Evolutionary conservation across 352 stramenopile genomes (phyloP).

Genomic region (Globisporangium solare): DNA sequence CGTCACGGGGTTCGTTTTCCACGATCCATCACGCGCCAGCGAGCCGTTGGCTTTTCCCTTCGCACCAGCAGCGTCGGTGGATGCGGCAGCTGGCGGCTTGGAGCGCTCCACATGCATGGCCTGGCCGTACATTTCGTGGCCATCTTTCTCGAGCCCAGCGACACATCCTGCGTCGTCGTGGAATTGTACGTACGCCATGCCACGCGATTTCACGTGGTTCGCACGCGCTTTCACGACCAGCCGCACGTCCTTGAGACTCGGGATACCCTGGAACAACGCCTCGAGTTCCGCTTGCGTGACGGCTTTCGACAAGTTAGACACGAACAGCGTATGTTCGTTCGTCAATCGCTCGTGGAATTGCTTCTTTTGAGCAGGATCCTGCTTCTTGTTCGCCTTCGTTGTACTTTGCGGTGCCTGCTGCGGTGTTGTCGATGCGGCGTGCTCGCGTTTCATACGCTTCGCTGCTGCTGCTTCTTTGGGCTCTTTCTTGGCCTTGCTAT

Average conservation of each 20-base stretch:
- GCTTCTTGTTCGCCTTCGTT: constrained; percentile 7
- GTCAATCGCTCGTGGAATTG: constrained; percentile 29
- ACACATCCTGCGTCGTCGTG: constrained; percentile 19
- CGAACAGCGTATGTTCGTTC: constrained; percentile 64
- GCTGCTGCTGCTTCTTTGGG: background rate
- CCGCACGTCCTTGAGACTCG: constrained; percentile 47
- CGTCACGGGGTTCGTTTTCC: constrained; percentile 47
- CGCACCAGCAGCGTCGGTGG: background rate
- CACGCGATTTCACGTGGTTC: constrained; percentile 54
- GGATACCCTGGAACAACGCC: constrained; percentile 44
- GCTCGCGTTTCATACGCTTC: constrained; percentile 24
- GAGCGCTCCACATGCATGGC: constrained; percentile 49
- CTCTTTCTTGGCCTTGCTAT: constrained; percentile 2
- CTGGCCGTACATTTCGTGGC: constrained; percentile 14
- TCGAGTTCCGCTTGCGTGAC: constrained; percentile 43
- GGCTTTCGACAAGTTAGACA: constrained; percentile 64
- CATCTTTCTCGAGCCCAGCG: background rate
- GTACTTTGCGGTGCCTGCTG: constrained; percentile 6
- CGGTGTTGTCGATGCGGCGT: background rate
- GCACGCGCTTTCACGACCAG: constrained; percentile 61
- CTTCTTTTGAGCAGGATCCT: constrained; percentile 24
- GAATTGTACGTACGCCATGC: constrained; percentile 77
- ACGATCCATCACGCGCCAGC: constrained; percentile 22
- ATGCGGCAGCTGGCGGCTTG: constrained; percentile 23
- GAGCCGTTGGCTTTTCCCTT: background rate